Evolutionary conservation across 139 green algal genomes (phyloP), one percentile per base, ranked within the genome.

Genomic region (Picochlorum sp.): DNA sequence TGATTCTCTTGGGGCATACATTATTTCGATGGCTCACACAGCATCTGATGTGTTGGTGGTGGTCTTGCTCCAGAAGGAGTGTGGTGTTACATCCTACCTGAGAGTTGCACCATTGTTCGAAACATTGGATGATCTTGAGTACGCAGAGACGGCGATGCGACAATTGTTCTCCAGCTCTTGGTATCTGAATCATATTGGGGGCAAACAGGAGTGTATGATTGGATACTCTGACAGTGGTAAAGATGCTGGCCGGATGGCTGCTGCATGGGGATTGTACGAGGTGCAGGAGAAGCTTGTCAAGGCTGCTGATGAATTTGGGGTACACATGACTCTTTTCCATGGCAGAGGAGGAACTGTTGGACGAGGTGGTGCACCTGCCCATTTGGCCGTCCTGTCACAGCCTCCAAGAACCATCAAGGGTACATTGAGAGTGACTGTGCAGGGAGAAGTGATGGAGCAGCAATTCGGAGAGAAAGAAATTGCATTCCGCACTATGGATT

Each of bases 181-280:
- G 85, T 92, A 92, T 72, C 60, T 65, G 11, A 16, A 65, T 2
- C 69, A 83, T 68, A 85, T 90, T 38, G 8, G 49, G 8, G 62
- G 68, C 26, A 71, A 52, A 45, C 80, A 86, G 69, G 77, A 91
- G 68, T 77, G 93, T 20, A 98, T 98, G 93, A 86, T 98, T 28
- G 93, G 93, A 1, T 98, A 98, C 80, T 91, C 77, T 49, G 93
- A 98, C 83, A 91, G 77, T 30, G 93, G 93, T 57, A 98, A 98
- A 81, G 93, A 98, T 67, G 93, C 91, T 3, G 92, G 92, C 13
- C 77, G 92, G 4, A 81, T 97, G 50, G 85, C 91, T 3, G 92
- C 91, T 3, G 86, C 84, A 31, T 98, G 90, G 92, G 92, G 83
- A 16, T 75, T 98, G 45, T 97, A 92, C 70, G 60, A 81, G 47